A percentile compares a stretch with the other conserved stretches of the same genome.
These are phyloP conservation scores for Lepidium africanum DNA, from an alignment of 345 rosid species.

Conservation along the genomic window DNA sequence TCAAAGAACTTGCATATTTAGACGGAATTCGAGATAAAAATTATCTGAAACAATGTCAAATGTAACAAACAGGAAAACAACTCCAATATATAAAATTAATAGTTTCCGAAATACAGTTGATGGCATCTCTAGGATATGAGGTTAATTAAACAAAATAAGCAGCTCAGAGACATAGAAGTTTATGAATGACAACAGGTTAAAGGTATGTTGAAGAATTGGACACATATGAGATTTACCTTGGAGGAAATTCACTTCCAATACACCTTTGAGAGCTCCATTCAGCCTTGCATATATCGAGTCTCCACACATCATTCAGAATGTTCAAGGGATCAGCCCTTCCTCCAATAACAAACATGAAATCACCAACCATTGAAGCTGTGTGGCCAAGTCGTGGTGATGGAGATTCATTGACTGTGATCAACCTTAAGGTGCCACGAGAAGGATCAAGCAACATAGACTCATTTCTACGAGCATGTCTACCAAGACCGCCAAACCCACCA, in stretches of 20 bases:
- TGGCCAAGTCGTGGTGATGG: slow-evolving; percentile 87
- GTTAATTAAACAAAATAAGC: background rate
- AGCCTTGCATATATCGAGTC: slow-evolving; percentile 34
- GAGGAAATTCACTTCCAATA: slow-evolving; percentile 48
- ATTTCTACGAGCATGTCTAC: slow-evolving; percentile 83
- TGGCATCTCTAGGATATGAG: background rate
- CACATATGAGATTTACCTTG: slow-evolving; percentile 42
- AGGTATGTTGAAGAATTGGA: background rate
- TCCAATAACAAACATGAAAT: slow-evolving; percentile 63
- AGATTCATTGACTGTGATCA: slow-evolving; percentile 31
- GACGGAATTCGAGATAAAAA: background rate
- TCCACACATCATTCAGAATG: slow-evolving; percentile 75
- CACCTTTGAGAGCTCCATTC: slow-evolving; percentile 58
- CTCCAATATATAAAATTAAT: background rate
- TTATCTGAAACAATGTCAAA: background rate
- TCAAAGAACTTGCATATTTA: slow-evolving; percentile 11
- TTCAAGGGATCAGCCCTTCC: slow-evolving; percentile 77
- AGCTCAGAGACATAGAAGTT: background rate
- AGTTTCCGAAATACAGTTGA: background rate
- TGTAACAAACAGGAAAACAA: background rate
- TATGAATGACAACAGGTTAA: background rate
- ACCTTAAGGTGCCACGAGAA: slow-evolving; percentile 35
- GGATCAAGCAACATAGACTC: slow-evolving; percentile 63
- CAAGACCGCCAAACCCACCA: slow-evolving; percentile 94
- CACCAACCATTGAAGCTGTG: slow-evolving; percentile 61